These are phyloP conservation scores for Polytrichum formosum DNA, from an alignment of 225 moss, liverwort and hornwort genomes.

Conservation along the genomic window DNA sequence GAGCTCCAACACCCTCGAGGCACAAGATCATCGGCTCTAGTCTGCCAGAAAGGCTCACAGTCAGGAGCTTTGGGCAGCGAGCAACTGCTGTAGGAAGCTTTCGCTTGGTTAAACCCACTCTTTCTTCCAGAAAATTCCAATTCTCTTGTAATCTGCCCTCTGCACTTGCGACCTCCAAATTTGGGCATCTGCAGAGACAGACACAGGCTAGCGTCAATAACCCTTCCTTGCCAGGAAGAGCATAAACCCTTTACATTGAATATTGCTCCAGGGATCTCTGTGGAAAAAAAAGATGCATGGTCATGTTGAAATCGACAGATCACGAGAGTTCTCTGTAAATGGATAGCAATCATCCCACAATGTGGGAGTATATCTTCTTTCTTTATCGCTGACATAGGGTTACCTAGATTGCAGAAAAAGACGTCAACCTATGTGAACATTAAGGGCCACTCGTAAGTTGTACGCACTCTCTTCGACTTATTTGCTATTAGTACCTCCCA, in stretches of 20 bases:
- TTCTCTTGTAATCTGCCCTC: conserved; percentile 36
- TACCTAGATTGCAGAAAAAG: neutral
- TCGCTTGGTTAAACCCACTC: conserved; percentile 33
- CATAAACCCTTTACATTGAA: neutral
- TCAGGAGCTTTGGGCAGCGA: conserved; percentile 56
- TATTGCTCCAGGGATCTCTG: neutral
- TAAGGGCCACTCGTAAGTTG: neutral
- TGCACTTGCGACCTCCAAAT: conserved; percentile 30
- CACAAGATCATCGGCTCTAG: conserved; percentile 47
- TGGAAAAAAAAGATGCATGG: neutral
- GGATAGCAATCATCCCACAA: too few species aligned
- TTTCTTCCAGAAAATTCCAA: conserved; percentile 49
- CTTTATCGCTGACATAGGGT: neutral
- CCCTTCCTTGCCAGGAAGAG: neutral
- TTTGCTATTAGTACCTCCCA: neutral
- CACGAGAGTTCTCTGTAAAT: too few species aligned
- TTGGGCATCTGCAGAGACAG: conserved; percentile 38
- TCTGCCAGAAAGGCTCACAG: conserved; percentile 48
- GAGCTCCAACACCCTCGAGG: conserved; percentile 54
- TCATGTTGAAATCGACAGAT: too few species aligned
- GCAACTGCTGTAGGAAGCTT: conserved; percentile 48
- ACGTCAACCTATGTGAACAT: neutral
- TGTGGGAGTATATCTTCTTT: neutral
- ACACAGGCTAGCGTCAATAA: too few species aligned
- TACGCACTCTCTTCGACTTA: too few species aligned